Percentiles rank a stretch among this genome's conserved stretches.
These are phyloP conservation scores for Viola odorata DNA, from an alignment of 345 rosid species.

Conservation along the genomic window DNA sequence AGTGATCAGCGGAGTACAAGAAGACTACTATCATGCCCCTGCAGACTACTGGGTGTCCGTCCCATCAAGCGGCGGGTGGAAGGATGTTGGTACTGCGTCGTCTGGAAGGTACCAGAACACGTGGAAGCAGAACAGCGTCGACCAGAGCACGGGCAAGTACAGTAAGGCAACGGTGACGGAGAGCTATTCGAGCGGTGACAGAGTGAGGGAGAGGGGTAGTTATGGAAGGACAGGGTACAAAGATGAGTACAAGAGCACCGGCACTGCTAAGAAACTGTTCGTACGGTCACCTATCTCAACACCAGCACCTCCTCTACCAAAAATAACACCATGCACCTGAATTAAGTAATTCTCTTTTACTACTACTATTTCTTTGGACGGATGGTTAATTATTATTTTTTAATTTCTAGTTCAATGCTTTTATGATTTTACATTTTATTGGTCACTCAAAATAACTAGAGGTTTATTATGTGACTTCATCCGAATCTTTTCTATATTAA, in stretches of 20 bases:
- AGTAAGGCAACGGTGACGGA: neutral
- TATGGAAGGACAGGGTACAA: slow-evolving; percentile 9
- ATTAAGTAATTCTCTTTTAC: neutral
- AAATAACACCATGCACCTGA: neutral
- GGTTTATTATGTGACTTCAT: no score
- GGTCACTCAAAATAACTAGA: no score
- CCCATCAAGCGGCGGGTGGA: no score
- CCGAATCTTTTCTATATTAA: no score
- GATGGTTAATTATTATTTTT: no score
- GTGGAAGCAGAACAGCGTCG: neutral
- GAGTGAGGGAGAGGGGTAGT: slow-evolving; percentile 12
- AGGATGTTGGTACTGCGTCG: no score
- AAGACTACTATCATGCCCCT: no score
- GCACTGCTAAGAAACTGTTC: slow-evolving; percentile 8
- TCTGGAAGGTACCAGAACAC: neutral
- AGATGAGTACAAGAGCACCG: slow-evolving; percentile 15
- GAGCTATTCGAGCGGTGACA: slow-evolving; percentile 6
- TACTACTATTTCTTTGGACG: neutral
- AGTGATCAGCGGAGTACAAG: no score
- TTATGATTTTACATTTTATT: no score
- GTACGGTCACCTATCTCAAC: slow-evolving; percentile 2
- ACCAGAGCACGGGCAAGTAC: slow-evolving; percentile 10
- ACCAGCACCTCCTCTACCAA: neutral
- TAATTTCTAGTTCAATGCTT: no score
- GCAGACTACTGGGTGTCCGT: no score